Evolutionary conservation across 2,329 filamentous ascomycete species (phyloP).

Genomic region (Ramularia collo-cygni): DNA sequence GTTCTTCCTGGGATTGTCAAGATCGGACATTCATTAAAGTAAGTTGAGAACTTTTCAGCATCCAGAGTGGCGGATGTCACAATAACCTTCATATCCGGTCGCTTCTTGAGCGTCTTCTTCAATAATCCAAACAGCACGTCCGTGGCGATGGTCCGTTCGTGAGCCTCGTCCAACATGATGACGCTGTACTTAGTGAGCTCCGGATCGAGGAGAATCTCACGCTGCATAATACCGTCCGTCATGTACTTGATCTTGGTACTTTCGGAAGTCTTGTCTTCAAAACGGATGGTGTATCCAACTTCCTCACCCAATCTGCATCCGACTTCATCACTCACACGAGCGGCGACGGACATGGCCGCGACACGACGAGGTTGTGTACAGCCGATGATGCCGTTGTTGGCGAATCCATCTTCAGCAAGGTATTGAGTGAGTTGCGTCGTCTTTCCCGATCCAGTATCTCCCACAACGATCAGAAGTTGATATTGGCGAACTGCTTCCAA

Average conservation of each 20-base stretch:
- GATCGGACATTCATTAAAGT: constrained; percentile 90
- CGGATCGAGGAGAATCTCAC: constrained; percentile 95
- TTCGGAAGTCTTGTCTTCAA: constrained; percentile 85
- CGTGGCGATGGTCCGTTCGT: constrained; percentile 93
- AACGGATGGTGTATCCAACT: constrained; percentile 97
- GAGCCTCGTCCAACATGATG: constrained; percentile 97
- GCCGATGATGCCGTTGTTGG: constrained; percentile 80
- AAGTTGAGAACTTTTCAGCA: constrained; percentile 94
- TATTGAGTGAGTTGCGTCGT: constrained; percentile 99
- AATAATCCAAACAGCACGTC: constrained; percentile 96
- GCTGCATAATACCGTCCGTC: constrained; percentile 97
- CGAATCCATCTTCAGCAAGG: constrained; percentile 83
- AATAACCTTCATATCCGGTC: constrained; percentile 91
- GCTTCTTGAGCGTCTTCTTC: constrained; percentile 76
- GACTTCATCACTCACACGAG: constrained; percentile 95
- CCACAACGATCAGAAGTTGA: constrained; percentile 96
- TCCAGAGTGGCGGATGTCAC: constrained; percentile 98
- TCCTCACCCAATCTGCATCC: constrained; percentile 89
- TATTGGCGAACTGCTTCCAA: constrained; percentile 84
- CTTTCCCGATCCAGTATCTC: constrained; percentile 98
- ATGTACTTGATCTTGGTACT: constrained; percentile 98
- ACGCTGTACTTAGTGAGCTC: constrained; percentile 88
- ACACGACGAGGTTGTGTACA: constrained; percentile 98
- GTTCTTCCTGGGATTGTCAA: constrained; percentile 92
- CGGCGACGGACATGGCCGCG: constrained; percentile 95